Conservation (phyloP, 257 asterid species). For the Nicotiana attenuata region DNA sequence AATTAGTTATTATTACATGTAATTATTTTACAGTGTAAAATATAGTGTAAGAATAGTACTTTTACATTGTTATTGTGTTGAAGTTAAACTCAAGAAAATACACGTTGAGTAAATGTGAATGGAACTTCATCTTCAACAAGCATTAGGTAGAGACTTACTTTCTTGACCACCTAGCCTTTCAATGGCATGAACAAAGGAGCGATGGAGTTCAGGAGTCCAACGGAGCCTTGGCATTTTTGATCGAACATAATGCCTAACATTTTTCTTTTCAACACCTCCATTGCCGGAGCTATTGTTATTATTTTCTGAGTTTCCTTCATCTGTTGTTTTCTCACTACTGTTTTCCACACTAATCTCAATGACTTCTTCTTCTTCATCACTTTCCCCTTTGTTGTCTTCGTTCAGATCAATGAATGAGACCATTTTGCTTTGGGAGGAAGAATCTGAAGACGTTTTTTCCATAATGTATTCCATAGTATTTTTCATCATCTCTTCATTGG, state of each 20-base stretch:
- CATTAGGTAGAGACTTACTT: constrained; percentile 43
- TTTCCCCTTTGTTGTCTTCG: constrained; percentile 29
- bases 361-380: constrained; percentile 17
- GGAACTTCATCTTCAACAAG: neutral
- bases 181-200: constrained; percentile 81
- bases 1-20: too few relatives aligned
- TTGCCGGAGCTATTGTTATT: constrained; percentile 19
- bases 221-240: constrained; percentile 87
- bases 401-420: constrained; percentile 58
- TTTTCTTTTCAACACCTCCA: constrained; percentile 32
- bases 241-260: constrained; percentile 62
- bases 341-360: constrained; percentile 22
- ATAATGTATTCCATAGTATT: neutral
- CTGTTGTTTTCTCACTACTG: constrained; percentile 15
- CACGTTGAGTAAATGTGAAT: neutral
- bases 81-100: neutral
- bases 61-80: too few relatives aligned
- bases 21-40: too few relatives aligned
- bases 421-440: constrained; percentile 26
- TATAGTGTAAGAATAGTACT: too few relatives aligned
- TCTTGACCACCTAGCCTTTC: constrained; percentile 92
- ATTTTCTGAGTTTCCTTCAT: constrained; percentile 28
- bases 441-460: constrained; percentile 26
- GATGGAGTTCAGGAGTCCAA: constrained; percentile 93
- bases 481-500: neutral